Evolutionary conservation across 129 eudicot species (phyloP).

Genomic region (Escallonia rubra): DNA sequence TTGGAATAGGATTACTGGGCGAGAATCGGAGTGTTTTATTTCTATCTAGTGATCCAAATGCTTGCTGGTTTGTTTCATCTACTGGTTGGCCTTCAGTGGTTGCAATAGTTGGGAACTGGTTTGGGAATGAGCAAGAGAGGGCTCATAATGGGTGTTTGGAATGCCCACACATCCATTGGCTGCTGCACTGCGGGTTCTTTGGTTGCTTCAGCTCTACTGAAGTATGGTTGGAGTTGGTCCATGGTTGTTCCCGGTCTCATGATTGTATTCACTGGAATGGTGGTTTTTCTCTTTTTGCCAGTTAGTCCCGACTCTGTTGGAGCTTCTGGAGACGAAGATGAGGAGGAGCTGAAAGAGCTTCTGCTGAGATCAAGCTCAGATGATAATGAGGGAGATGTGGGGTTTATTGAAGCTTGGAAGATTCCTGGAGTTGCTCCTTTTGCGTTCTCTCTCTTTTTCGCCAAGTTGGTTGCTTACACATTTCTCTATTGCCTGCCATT

Average conservation of each 20-base stretch:
- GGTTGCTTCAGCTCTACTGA: constrained; percentile 69
- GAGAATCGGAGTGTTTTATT: constrained; percentile 56
- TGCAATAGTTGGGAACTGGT: constrained; percentile 92
- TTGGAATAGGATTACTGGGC: constrained; percentile 88
- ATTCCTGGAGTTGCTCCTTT: constrained; percentile 94
- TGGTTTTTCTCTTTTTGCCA: constrained; percentile 62
- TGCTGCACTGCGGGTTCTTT: constrained; percentile 75
- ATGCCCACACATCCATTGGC: constrained; percentile 83
- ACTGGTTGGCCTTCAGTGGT: constrained; percentile 99
- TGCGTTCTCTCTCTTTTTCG: constrained; percentile 83
- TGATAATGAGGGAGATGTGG: constrained; percentile 45
- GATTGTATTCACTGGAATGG: constrained; percentile 44
- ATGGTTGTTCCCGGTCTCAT: constrained; percentile 73
- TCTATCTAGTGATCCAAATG: constrained; percentile 79
- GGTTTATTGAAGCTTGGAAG: constrained; percentile 82
- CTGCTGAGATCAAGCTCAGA: constrained; percentile 26
- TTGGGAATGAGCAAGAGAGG: constrained; percentile 79
- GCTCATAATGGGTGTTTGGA: constrained; percentile 92
- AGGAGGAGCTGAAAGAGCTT: constrained; percentile 38
- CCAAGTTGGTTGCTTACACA: constrained; percentile 88
- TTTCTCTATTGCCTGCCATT: constrained; percentile 94
- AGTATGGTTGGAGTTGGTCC: constrained; percentile 97
- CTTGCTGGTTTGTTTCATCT: constrained; percentile 91
- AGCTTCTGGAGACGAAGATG: constrained; percentile 33
- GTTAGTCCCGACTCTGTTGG: constrained; percentile 77